These are phyloP conservation scores for Stemphylium beticola DNA, from an alignment of 2,329 filamentous ascomycete species.

Conservation along the genomic window DNA sequence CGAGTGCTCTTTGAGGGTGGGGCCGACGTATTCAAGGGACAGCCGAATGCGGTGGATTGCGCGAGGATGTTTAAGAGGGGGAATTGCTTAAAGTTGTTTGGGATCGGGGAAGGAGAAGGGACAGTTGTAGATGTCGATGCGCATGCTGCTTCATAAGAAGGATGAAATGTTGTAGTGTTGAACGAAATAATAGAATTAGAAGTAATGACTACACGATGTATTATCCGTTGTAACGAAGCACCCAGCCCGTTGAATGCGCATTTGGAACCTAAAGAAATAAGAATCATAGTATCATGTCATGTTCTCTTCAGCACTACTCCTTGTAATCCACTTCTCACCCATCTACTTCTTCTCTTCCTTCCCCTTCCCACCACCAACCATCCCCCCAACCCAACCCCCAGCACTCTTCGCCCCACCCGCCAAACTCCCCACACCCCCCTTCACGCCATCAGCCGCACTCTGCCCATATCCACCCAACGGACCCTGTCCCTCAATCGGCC, in stretches of 20 bases:
- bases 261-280: background rate
- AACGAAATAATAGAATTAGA: no score
- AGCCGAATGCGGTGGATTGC: constrained; percentile 55
- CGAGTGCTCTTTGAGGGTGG: constrained; percentile 56
- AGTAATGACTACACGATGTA: background rate
- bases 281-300: constrained; percentile 7
- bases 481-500: constrained; percentile 50
- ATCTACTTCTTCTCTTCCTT: constrained; percentile 27
- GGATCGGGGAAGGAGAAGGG: constrained; percentile 27
- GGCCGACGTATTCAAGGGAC: constrained; percentile 50
- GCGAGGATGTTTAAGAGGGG: constrained; percentile 56
- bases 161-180: no score
- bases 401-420: constrained; percentile 36
- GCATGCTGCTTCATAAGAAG: background rate
- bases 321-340: no score
- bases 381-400: constrained; percentile 32
- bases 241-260: no score
- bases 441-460: constrained; percentile 42
- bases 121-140: constrained; percentile 7
- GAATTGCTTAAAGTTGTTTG: constrained; percentile 40
- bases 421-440: constrained; percentile 31
- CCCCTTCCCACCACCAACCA: constrained; percentile 31
- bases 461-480: constrained; percentile 41
- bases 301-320: background rate
- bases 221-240: no score